Evolutionary conservation across 495 filamentous ascomycete genomes (phyloP).

Genomic region (Acidomyces sp.): DNA sequence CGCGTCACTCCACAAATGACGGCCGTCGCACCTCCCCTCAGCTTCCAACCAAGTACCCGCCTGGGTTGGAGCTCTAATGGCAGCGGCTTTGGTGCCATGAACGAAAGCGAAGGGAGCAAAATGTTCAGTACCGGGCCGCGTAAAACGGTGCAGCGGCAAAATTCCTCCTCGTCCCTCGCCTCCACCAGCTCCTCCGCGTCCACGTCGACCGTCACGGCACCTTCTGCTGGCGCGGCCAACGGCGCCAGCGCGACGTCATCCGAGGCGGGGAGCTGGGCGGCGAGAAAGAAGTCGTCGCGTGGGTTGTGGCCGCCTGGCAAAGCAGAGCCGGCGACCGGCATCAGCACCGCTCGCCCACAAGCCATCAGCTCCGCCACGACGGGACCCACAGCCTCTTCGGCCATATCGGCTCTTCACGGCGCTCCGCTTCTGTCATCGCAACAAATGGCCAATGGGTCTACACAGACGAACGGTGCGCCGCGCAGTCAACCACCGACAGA

Average conservation of each 20-base stretch:
- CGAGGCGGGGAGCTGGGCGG: constrained; percentile 38
- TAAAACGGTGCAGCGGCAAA: constrained; percentile 70
- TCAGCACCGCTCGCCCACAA: constrained; percentile 50
- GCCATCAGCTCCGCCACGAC: constrained; percentile 48
- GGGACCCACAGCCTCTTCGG: constrained; percentile 52
- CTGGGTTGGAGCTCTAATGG: constrained; percentile 63
- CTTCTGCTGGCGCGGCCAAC: constrained; percentile 41
- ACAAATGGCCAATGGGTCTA: constrained; percentile 43
- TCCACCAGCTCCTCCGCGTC: constrained; percentile 23
- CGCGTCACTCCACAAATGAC: constrained; percentile 69
- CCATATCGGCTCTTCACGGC: constrained; percentile 62
- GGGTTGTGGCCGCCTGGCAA: constrained; percentile 62
- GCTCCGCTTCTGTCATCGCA: constrained; percentile 66
- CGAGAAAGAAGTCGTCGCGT: constrained; percentile 49
- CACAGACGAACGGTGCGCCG: constrained; percentile 51
- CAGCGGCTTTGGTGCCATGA: constrained; percentile 66
- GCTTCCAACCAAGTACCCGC: constrained; percentile 60
- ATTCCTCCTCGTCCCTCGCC: constrained; percentile 66
- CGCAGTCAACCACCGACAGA: constrained; percentile 42
- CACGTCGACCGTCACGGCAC: constrained; percentile 32
- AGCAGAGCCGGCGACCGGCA: constrained; percentile 50
- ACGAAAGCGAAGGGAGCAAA: constrained; percentile 71
- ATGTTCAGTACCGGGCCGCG: constrained; percentile 59
- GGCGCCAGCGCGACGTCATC: constrained; percentile 25
- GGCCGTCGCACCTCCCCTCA: constrained; percentile 87